Base-by-base conservation (phyloP, 2,329 filamentous ascomycete species). In the Trichoderma sp. region DNA sequence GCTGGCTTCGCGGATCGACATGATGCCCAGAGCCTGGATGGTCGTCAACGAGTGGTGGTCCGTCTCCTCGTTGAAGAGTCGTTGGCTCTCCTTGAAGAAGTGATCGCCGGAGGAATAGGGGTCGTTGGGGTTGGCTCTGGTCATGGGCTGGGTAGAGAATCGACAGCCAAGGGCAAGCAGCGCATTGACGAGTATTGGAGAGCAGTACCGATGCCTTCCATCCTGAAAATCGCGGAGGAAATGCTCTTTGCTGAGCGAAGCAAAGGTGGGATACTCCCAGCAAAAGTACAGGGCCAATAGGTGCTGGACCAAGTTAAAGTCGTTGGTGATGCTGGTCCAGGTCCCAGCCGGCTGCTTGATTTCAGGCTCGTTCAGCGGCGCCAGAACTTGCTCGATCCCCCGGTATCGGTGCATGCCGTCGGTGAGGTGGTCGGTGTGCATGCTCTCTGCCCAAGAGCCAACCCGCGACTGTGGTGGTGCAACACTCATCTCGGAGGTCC, bases 231-330 rank as follows among this genome's bases (percentile, higher is more conserved):
- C 91, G 66, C 85, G 85, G 72, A 91, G 82, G 76, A 93, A 93
- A 76, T 91, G 88, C 75, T 92, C 90, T 77, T 92, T 91, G 77
- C 90, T 92, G 58, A 94, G 86, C 3, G 92, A 89, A 4, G 91
- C 89, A 80, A 93, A 93, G 14, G 91, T 93, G 3, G 92, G 90
- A 78, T 94, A 93, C 74, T 92, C 89, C 88, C 91, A 93, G 82
- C 90, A 92, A 75, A 93, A 93, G 80, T 93, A 93, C 36, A 92
- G 82, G 0, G 87, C 85, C 67, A 93, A 81, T 11, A 93, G 83
- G 75, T 91, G 89, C 73, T 90, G 85, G 1, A 93, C 88, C 34
- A 93, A 84, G 14, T 79, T 81, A 14, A 83, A 76, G 74, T 93
- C 90, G 3, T 79, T 77, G 2, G 90, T 91, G 26, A 92, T 85